Percentiles rank a stretch among this genome's conserved stretches.
Conservation (phyloP, 768 basidiomycete genomes). For the Cubamyces sp. region DNA sequence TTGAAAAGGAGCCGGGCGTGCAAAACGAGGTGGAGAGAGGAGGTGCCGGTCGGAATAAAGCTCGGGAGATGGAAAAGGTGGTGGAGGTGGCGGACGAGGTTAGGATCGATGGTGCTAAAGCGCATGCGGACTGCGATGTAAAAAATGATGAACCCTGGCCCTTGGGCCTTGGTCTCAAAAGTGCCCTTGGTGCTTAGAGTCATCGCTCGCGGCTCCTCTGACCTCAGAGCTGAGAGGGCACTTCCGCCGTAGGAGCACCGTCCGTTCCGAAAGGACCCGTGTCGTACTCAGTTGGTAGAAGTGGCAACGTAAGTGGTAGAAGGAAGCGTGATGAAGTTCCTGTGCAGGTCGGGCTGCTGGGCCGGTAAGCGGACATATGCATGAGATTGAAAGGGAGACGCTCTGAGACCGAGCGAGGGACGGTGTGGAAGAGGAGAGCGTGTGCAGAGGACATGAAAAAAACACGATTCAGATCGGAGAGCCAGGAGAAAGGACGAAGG, state of each 20-base stretch:
- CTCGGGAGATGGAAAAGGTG: neutral
- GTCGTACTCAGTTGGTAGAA: neutral
- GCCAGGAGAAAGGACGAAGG: neutral
- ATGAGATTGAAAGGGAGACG: neutral
- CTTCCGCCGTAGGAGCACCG: slow-evolving; percentile 3
- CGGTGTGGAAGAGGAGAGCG: neutral
- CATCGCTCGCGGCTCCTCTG: neutral
- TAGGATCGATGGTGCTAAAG: slow-evolving; percentile 19
- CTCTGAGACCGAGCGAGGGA: neutral
- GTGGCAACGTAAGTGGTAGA: slow-evolving; percentile 1
- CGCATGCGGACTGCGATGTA: slow-evolving; percentile 13
- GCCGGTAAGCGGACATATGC: neutral
- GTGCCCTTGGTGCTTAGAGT: neutral
- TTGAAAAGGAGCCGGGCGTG: neutral
- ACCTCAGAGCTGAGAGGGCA: neutral
- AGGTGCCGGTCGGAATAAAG: slow-evolving; percentile 3
- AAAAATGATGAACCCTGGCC: slow-evolving; percentile 8
- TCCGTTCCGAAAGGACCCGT: slow-evolving; percentile 11
- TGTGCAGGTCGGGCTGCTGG: slow-evolving; percentile 5
- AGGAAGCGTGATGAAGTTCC: slow-evolving; percentile 4
- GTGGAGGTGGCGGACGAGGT: slow-evolving; percentile 5
- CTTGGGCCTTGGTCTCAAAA: neutral
- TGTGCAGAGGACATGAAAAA: neutral
- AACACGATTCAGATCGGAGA: neutral
- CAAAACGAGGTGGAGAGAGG: neutral